Evolutionary conservation across 2,329 filamentous ascomycete genomes (phyloP), one percentile per base, ranked within the genome.

Genomic region (Diaporthe ampelina): DNA sequence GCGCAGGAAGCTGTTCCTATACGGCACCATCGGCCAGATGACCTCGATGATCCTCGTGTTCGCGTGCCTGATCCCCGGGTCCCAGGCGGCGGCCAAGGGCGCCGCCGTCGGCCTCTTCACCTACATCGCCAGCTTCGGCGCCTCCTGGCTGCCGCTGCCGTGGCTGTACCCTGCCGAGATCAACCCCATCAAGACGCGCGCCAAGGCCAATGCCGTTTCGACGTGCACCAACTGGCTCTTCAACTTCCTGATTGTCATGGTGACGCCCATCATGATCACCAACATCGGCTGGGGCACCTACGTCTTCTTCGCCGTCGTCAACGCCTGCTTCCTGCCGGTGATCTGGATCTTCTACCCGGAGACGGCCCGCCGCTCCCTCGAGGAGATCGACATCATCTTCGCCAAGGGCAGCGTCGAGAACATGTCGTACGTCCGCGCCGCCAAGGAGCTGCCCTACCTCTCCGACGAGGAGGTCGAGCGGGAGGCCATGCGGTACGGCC

Each of bases 311-410:
- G 86, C 87, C 2, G 83, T 85, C n/a, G 85, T 88, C 78, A 89
- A 88, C 81, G 86, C 85, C 50, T 81, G 83, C 24, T 88, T 90
- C 77, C 80, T 90, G 57, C 88, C 88, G 1, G 83, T 87, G 68
- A 86, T 88, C 21, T 88, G 85, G 78, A 82, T 88, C 74, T 85
- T 88, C 77, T 88, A 88, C 76, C 88, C 88, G 0, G 89, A 90
- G 79, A 90, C 89, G 4, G 84, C 86, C 78, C 79, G 81, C 76
- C 87, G 89, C 10, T 89, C 86, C 19, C 85, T 94, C 43, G 92
- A 94, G 81, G 92, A 94, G 80, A 91, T 94, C 82, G 92, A 94
- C 78, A 86, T 89, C 73, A 91, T 94, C 69, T 82, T 82, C 58
- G 81, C 87, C 79, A 91, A 91, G 83, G 89, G 89, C 15, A 86